These are phyloP conservation scores for Fusarium fujikuroi DNA, from an alignment of 2,329 filamentous ascomycete species.

Conservation along the genomic window DNA sequence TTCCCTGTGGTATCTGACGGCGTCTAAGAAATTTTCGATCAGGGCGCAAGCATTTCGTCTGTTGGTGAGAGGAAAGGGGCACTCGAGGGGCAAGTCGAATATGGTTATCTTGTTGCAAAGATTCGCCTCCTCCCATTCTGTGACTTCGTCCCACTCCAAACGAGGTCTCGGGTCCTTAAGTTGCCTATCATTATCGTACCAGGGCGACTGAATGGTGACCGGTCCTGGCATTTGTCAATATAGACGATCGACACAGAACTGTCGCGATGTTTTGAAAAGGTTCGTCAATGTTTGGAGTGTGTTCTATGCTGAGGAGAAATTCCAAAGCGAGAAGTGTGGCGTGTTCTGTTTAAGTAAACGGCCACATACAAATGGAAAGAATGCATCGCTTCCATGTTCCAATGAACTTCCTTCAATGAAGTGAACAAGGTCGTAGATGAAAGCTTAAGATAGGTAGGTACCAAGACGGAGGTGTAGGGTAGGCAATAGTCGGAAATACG, in stretches of 20 bases:
- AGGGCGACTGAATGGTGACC: neutral
- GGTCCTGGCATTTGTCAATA: neutral
- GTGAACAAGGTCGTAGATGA: neutral
- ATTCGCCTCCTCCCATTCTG: neutral
- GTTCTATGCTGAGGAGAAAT: neutral
- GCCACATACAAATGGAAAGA: neutral
- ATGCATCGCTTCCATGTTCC: neutral
- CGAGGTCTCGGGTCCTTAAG: neutral
- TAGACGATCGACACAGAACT: neutral
- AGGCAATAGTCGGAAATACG: slow-evolving; percentile 15
- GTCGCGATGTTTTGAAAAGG: neutral
- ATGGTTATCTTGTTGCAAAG: neutral
- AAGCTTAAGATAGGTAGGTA: neutral
- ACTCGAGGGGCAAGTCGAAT: neutral
- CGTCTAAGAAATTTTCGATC: neutral
- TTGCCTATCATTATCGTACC: neutral
- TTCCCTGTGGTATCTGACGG: neutral
- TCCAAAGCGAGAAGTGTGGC: neutral
- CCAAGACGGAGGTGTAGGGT: neutral
- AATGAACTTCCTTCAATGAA: neutral
- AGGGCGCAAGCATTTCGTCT: neutral
- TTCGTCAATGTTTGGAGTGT: no score
- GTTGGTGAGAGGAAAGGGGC: neutral
- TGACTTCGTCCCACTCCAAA: neutral
- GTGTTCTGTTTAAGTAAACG: neutral